Base-by-base conservation (phyloP, 495 filamentous ascomycete genomes). In the Aspergillus leporis region DNA sequence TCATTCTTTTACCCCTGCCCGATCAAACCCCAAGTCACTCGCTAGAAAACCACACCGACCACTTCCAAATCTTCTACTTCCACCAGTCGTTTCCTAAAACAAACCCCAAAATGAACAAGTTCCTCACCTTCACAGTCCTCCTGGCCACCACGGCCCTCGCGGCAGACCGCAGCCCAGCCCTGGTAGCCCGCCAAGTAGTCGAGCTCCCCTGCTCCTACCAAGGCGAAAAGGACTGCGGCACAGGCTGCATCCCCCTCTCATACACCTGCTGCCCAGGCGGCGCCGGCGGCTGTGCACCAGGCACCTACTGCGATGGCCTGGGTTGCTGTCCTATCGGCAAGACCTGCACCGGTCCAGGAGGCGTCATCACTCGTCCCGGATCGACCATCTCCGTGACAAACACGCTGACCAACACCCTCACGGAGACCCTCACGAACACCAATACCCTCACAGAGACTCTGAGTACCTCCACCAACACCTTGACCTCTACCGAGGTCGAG, bases 151-250 rank as follows among this genome's bases (percentile, higher is more conserved):
- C 50, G 5, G 50, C 50, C 25, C 50, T 52, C 4, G 50, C 50
- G 5, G 18, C 5, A 10, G 30, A 21, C 9, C 31, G 23, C 50
- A 28, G 19, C 6, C 23, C 50, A 21, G 23, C 18, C 31, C 50
- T 52, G 4, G 10, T 36, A 5, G 28, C 50, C 28, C 50, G 50
- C 30, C 50, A 52, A 38, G 16, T 36, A 10, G 31, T 52, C 30
- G 50, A 52, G 50, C 25, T 52, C n/a, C 50, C 50, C 10, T 52
- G 50, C 50, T 52, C 50, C 28, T 52, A 52, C 50, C 23, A 52
- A 28, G 31, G 50, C 30, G 18, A 21, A 5, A 36, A 32, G 14
- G 28, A 5, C 23, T 52, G 50, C 50, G 28, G 31, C 30, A 22
- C 4, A 3, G 50, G 23, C 50, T 52, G 50, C 50, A 52, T 52